Percentiles rank a stretch among this genome's conserved stretches.
These are phyloP conservation scores for Glycine soja DNA, from an alignment of 306 rosid species.

Conservation along the genomic window DNA sequence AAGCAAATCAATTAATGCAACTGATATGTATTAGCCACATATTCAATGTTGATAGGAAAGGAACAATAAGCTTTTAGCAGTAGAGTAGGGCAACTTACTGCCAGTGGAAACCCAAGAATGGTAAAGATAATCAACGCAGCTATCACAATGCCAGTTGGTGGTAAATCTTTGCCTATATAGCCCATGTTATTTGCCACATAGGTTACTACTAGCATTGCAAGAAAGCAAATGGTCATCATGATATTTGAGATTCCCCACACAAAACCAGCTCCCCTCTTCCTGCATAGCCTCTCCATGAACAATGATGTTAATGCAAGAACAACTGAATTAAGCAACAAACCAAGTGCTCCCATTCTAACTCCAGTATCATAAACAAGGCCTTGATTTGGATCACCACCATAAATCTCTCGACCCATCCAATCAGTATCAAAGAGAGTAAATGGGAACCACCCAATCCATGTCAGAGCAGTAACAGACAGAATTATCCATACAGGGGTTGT, in stretches of 20 bases:
- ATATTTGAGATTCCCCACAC: conserved; percentile 92
- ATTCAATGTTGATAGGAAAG: conserved; percentile 32
- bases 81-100: conserved; percentile 65
- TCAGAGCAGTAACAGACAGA: conserved; percentile 82
- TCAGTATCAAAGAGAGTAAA: conserved; percentile 93
- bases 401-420: conserved; percentile 99
- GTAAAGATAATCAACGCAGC: conserved; percentile 75
- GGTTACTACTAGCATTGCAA: conserved; percentile 72
- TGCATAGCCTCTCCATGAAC: conserved; percentile 88
- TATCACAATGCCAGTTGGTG: conserved; percentile 77
- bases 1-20: conserved; percentile 18
- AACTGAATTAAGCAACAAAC: conserved; percentile 88
- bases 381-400: conserved; percentile 91
- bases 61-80: conserved; percentile 31
- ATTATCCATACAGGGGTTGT: conserved; percentile 75
- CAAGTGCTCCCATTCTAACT: conserved; percentile 94
- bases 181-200: conserved; percentile 73
- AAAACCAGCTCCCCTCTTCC: conserved; percentile 93
- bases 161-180: conserved; percentile 57
- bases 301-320: conserved; percentile 89
- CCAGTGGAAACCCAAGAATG: conserved; percentile 87
- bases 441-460: conserved; percentile 98
- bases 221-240: conserved; percentile 77
- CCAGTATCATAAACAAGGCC: conserved; percentile 76
- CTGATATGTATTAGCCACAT: conserved; percentile 9